Conservation (phyloP, 2,329 filamentous ascomycete genomes). For the Aspergillus caelatus region DNA sequence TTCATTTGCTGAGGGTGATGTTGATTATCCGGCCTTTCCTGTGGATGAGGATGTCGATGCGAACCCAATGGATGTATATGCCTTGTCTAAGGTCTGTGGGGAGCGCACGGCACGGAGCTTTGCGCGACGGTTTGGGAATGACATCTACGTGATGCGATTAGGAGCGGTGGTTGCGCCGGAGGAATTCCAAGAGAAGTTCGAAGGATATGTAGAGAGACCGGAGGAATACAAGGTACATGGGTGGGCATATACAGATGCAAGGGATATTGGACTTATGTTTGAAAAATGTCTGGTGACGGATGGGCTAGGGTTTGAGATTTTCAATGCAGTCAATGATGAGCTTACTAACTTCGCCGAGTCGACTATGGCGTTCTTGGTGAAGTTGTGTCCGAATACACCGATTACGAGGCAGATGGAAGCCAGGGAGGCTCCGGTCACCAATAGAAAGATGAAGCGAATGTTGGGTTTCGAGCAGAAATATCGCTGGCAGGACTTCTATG, state of each 20-base stretch:
- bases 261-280: conserved; percentile 65
- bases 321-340: conserved; percentile 66
- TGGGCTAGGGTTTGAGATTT: conserved; percentile 64
- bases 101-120: conserved; percentile 62
- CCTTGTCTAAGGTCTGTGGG: conserved; percentile 61
- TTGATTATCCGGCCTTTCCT: conserved; percentile 61
- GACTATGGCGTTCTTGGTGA: conserved; percentile 56
- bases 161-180: conserved; percentile 65
- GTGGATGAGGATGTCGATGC: conserved; percentile 62
- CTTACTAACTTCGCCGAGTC: conserved; percentile 57
- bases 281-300: conserved; percentile 55
- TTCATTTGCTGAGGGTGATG: conserved; percentile 62
- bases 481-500: conserved; percentile 21
- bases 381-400: conserved; percentile 52
- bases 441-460: conserved; percentile 61
- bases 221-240: conserved; percentile 58
- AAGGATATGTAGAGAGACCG: conserved; percentile 54
- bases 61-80: conserved; percentile 65
- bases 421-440: conserved; percentile 63
- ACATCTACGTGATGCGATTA: conserved; percentile 65
- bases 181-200: conserved; percentile 59
- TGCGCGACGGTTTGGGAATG: conserved; percentile 55
- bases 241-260: conserved; percentile 65
- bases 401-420: conserved; percentile 60
- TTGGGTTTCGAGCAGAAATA: conserved; percentile 63